phyloP scores from a whole-genome alignment of 2,329 filamentous ascomycete genomes.

The Diaporthe nobilis region DNA sequence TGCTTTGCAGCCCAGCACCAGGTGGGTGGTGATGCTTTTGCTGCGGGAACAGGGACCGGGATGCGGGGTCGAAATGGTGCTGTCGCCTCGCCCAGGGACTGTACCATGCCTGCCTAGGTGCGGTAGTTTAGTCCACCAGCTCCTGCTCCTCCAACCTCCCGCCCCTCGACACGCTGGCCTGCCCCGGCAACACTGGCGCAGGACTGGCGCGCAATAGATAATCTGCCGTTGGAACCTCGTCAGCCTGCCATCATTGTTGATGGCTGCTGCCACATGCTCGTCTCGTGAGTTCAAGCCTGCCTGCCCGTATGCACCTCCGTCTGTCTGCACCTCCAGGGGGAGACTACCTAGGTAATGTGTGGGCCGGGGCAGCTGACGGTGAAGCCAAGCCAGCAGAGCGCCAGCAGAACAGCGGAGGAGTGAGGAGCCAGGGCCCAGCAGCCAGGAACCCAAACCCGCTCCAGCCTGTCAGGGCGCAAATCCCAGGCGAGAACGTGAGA shows the following conservation, averaged over 20 bases:
- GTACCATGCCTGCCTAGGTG: conserved; percentile 1
- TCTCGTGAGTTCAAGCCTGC: background rate
- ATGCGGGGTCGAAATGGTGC: conserved; percentile 18
- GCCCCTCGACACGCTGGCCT: background rate
- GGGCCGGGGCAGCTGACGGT: conserved; percentile 28
- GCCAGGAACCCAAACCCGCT: conserved; percentile 23
- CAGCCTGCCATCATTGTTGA: background rate
- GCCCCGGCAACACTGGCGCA: background rate
- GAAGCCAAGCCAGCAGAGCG: conserved; percentile 16
- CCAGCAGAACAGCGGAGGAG: background rate
- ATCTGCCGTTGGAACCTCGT: background rate
- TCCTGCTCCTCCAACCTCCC: background rate
- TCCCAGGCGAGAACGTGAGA: conserved; percentile 31
- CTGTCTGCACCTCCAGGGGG: conserved; percentile 14
- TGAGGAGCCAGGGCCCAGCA: conserved; percentile 5
- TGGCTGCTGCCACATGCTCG: background rate
- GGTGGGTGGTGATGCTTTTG: conserved; percentile 20
- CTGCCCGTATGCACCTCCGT: background rate
- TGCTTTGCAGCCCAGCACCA: conserved; percentile 19
- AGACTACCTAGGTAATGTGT: background rate
- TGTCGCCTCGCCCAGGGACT: background rate
- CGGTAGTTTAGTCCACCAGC: background rate
- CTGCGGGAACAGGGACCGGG: conserved; percentile 32
- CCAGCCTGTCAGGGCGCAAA: conserved; percentile 31
- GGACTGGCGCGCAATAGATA: background rate